phyloP scores from a whole-genome alignment of 495 filamentous ascomycete species.

The Cercophora samala region DNA sequence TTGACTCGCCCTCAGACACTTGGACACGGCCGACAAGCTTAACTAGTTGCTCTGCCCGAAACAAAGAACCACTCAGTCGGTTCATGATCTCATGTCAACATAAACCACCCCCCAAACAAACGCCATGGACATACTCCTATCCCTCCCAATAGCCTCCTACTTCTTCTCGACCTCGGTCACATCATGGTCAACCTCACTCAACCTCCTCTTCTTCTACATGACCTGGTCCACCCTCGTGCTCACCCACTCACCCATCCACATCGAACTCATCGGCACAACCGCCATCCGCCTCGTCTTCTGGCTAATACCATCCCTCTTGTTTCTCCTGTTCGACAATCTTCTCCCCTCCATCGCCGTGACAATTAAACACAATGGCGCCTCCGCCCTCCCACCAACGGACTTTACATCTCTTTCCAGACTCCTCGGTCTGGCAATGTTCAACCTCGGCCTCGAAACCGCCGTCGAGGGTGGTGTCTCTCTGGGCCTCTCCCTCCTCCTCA shows the following conservation, averaged over 20 bases:
- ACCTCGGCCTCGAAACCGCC: conserved; percentile 57
- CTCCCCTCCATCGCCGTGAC: conserved; percentile 62
- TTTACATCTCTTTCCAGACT: conserved; percentile 40
- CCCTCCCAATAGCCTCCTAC: conserved; percentile 69
- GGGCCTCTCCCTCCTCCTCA: conserved; percentile 29
- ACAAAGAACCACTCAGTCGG: background rate
- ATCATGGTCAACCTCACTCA: conserved; percentile 75
- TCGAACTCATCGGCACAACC: conserved; percentile 70
- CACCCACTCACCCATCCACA: conserved; percentile 67
- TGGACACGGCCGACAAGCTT: too few relatives aligned
- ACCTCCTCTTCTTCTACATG: conserved; percentile 84
- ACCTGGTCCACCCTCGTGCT: conserved; percentile 84
- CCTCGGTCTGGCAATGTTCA: conserved; percentile 57
- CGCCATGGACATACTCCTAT: conserved; percentile 60
- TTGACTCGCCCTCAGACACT: too few relatives aligned
- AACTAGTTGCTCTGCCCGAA: background rate
- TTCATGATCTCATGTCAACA: background rate
- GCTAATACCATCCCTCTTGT: conserved; percentile 66
- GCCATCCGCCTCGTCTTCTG: conserved; percentile 69
- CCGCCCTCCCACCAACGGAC: conserved; percentile 59
- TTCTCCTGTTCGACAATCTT: conserved; percentile 68
- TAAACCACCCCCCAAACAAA: background rate
- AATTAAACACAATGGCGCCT: conserved; percentile 66
- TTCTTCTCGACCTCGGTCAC: conserved; percentile 50
- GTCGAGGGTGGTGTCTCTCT: conserved; percentile 54